Evolutionary conservation across 179 eudicot genomes (phyloP), one percentile per base, ranked within the genome.

Genomic region (Pouteria campechiana): DNA sequence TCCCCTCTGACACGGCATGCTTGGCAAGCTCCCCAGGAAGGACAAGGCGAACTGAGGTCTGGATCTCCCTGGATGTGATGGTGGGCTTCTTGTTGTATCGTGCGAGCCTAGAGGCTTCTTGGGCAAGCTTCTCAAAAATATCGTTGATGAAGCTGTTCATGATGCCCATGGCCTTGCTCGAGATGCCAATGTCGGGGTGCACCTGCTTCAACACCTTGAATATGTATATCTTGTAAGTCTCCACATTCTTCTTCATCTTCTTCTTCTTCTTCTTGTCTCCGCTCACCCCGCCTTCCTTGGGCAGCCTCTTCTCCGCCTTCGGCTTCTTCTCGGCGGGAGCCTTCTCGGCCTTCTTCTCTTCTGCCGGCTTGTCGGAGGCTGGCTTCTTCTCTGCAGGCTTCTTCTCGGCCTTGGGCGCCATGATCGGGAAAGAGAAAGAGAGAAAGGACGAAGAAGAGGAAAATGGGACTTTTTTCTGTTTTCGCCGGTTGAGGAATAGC

Each of bases 111-210:
- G 64, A 42, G 3, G 55, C 5, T 12, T 58, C 63, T 32, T 27
- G 44, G 2, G 50, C 63, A 9, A 58, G 25, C 31, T 58, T 58
- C 56, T 57, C 69, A 40, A 61, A 61, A 17, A 60, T 60, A 12
- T 60, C 65, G 31, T 60, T 60, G 52, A 60, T 60, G 36, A 64
- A 64, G 29, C 64, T 64, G 64, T 64, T 64, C 69, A 64, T 64
- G 20, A 64, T 64, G 14, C 70, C 70, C 70, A 64, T 64, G 37
- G 70, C 70, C 47, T 64, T 64, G 60, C 70, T 64, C 9, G 70
- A 64, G 23, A 64, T 47, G 2, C 70, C 64, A 8, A 64, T 58
- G 28, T 64, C 70, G 3, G 70, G 70, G 3, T 64, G 70, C 4
- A 64, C 70, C 31, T 64, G 70, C 37, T 64, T 64, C 31, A 64